Percentiles rank a stretch among this genome's conserved stretches.
phyloP scores from a whole-genome alignment of 805 yeast genomes.

The Wickerhamiella cacticola region DNA sequence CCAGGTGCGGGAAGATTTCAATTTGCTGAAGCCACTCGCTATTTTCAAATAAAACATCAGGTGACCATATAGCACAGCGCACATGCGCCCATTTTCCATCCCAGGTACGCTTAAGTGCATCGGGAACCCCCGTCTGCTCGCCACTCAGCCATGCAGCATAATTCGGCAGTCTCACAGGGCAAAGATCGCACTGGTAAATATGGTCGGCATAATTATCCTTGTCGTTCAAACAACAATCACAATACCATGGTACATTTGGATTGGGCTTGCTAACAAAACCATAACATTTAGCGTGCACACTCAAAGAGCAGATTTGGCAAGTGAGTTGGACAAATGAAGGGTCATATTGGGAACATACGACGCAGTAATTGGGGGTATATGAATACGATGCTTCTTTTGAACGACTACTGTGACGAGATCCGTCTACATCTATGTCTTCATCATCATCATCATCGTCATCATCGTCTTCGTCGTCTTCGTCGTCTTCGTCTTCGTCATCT shows the following conservation, averaged over 20 bases:
- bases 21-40: conserved; percentile 37
- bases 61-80: conserved; percentile 50
- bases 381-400: not conserved
- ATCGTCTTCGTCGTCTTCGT: conserved; percentile 16
- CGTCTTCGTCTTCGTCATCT: conserved; percentile 16
- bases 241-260: conserved; percentile 45
- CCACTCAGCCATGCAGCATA: conserved; percentile 37
- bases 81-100: conserved; percentile 71
- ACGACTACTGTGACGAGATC: not conserved
- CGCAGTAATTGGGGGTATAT: conserved; percentile 34
- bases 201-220: conserved; percentile 47
- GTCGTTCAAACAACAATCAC: conserved; percentile 69
- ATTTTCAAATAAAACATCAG: conserved; percentile 36
- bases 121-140: conserved; percentile 36
- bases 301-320: conserved; percentile 56
- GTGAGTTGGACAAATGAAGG: conserved; percentile 34
- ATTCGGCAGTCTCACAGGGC: conserved; percentile 42
- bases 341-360: conserved; percentile 42
- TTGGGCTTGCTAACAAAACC: conserved; percentile 33
- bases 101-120: conserved; percentile 55
- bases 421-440: not conserved
- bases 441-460: conserved; percentile 1
- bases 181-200: conserved; percentile 52
- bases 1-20: conserved; percentile 30
- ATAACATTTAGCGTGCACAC: conserved; percentile 59